A percentile compares a stretch with the other conserved stretches of the same genome.
Evolutionary conservation across 257 asterid species (phyloP).

Genomic region (Scutellaria baicalensis): DNA sequence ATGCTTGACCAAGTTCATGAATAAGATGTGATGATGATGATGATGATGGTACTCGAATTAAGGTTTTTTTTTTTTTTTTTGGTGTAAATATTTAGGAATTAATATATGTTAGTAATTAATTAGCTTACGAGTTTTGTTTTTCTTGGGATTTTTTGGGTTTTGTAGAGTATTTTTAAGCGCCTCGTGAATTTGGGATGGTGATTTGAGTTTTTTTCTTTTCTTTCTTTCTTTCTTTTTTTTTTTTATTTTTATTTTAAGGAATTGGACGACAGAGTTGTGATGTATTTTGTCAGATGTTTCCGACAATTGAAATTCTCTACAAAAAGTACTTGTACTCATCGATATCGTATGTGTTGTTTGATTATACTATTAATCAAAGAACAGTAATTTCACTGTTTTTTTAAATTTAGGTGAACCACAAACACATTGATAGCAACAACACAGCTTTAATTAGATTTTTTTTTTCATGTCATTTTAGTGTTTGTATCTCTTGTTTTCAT

Average conservation of each 20-base stretch:
- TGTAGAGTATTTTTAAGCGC: background rate
- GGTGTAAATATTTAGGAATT: background rate
- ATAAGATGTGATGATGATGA: too few relatives aligned
- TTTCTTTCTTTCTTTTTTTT: too few relatives aligned
- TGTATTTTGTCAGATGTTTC: conserved; percentile 7
- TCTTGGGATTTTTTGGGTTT: background rate
- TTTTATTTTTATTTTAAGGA: background rate
- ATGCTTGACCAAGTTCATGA: conserved; percentile 16
- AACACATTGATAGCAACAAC: background rate
- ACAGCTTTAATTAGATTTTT: too few relatives aligned
- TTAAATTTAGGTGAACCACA: background rate
- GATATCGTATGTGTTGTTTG: background rate
- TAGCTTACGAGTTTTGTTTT: background rate
- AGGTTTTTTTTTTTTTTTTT: background rate
- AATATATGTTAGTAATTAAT: background rate
- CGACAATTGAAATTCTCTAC: conserved; percentile 9
- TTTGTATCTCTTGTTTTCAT: too few relatives aligned
- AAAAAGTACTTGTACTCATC: background rate
- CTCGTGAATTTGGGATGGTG: conserved; percentile 12
- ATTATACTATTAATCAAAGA: background rate
- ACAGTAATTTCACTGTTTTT: background rate
- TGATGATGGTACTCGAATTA: too few relatives aligned
- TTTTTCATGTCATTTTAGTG: too few relatives aligned
- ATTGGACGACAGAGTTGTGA: background rate
- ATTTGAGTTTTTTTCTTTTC: background rate